Evolutionary conservation across 2,329 filamentous ascomycete genomes (phyloP), one percentile per base, ranked within the genome.

Genomic region (Zasmidium angulare): DNA sequence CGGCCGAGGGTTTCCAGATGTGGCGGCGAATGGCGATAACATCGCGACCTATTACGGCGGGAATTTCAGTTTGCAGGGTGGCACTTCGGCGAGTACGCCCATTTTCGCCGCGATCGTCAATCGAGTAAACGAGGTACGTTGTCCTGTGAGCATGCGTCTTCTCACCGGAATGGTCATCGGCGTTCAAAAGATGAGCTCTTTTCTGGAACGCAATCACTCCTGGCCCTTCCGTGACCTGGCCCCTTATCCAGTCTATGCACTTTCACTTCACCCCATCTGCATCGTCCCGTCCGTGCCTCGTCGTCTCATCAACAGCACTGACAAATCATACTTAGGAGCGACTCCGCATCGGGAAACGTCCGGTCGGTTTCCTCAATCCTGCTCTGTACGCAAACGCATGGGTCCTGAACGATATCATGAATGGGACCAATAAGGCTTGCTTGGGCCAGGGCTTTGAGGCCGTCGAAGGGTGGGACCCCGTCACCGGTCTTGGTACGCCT

Each of bases 1-100:
- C 2, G 74, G 77, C 3, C 76, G 81, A 23, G 81, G 76, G 0
- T 81, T 75, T 60, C 81, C 81, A 0, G 81, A 83, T 56, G 66
- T 73, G 46, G 57, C 63, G 12, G 61, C 64, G 23, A 47, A 63
- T 20, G 66, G 66, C 31, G 22, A 49, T 3, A 68, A 68, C 14
- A 21, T 67, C 2, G 55, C 50, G 2, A 22, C 22, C 6, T 77
- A 76, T 6, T 63, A 76, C 14, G 66, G 75, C 21, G 78, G 78
- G 19, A 63, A 68, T 3, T 76, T 77, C 63, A 3, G 51, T 53
- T 19, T 51, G 14, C 17, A n/a, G 9, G 67, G 64, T 12, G 69
- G 69, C 24, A 71, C 69, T 1, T 60, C 53, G 7, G 66, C 66
- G n/a, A 61, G 63, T 6, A 54, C 66, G n/a, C 69, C 69, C 1